Evolutionary conservation across 148 eudicot species (phyloP), one percentile per base, ranked within the genome.

Genomic region (Vaccinium macrocarpon): DNA sequence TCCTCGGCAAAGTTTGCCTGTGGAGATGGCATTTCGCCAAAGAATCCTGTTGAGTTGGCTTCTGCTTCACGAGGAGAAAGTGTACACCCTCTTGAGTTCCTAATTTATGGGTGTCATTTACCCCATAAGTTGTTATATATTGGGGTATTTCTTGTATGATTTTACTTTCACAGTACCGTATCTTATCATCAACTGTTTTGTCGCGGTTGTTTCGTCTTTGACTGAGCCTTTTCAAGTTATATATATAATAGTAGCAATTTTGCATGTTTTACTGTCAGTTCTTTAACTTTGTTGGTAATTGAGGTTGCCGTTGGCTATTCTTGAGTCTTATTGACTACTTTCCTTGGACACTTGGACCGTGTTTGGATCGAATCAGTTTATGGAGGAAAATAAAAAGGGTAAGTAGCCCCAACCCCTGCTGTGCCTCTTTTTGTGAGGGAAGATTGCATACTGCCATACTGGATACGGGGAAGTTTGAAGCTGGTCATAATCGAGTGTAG

Each of bases 41-140:
- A 52, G 48, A 82, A 78, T 81, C 79, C 32, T 55, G 23, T 42
- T 53, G 5, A 49, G 53, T 62, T 27, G 32, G 38, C 73, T 75
- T 53, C 68, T 75, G 81, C 66, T 75, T 46, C 59, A 59, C 50
- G 77, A 25, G 70, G 56, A 76, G 81, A 51, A 14, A 64, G 52
- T 23, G 48, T 75, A 73, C 50, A 81, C 59, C 51, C 23, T 61
- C 53, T 80, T 25, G 32, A 85, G 62, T 81, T 59, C 27, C 81
- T 84, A 66, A 23, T 27, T 49, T 46, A 61, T 49, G 51, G 77
- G 82, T 46, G 25, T 8, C 68, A 18, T 50, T 42, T 42, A n/a
- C 38, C 51, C 38, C 6, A 68, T 29, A 48, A 70, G 73, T 46
- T 56, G 15, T 74, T 57, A 18, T 19, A 42, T 8, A 27, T 74